A percentile compares a stretch with the other conserved stretches of the same genome.
These are phyloP conservation scores for Umbelopsis isabellina DNA, from an alignment of 192 early-diverging fungal genomes.

Conservation along the genomic window DNA sequence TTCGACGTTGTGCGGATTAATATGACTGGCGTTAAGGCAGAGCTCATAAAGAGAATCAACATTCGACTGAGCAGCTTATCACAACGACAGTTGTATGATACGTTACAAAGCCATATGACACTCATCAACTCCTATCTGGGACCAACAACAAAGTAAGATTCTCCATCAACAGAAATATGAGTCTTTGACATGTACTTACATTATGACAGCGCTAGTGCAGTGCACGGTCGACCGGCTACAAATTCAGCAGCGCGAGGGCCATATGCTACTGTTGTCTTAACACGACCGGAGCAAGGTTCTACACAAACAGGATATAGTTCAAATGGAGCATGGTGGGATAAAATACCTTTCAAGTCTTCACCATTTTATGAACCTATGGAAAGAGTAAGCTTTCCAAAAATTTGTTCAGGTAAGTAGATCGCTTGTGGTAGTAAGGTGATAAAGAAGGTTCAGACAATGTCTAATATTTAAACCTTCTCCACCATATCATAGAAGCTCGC, in stretches of 20 bases:
- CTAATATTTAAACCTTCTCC: neutral
- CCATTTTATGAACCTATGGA: constrained; percentile 21
- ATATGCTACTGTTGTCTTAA: neutral
- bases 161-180: too few relatives aligned
- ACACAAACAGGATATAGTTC: neutral
- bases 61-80: too few relatives aligned
- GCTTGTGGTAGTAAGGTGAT: neutral
- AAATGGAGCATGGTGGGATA: neutral
- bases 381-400: neutral
- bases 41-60: too few relatives aligned
- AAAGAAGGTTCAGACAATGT: neutral
- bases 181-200: too few relatives aligned
- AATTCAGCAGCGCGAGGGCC: neutral
- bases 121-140: too few relatives aligned
- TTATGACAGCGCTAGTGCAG: neutral
- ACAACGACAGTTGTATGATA: too few relatives aligned
- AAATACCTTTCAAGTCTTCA: neutral
- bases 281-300: neutral
- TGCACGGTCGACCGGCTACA: neutral
- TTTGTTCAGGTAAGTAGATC: constrained; percentile 6
- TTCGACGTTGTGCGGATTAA: too few relatives aligned
- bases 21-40: too few relatives aligned
- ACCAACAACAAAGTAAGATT: too few relatives aligned
- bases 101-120: too few relatives aligned
- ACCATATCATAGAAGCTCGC: neutral